phyloP scores from a whole-genome alignment of 1,284 basidiomycete genomes.

The Microbotryomycetes sp. region DNA sequence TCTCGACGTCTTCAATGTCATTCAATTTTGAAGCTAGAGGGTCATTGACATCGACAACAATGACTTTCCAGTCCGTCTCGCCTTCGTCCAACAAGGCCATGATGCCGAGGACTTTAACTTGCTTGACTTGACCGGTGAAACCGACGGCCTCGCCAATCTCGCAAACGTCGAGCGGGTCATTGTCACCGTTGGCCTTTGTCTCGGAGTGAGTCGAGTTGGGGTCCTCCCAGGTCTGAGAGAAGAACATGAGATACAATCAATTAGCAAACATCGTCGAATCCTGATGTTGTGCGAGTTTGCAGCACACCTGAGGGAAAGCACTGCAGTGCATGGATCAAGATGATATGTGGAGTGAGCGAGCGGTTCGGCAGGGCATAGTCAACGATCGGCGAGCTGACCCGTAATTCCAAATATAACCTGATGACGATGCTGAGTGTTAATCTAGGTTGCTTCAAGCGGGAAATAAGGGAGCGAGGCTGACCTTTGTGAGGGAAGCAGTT shows the following conservation, averaged over 20 bases:
- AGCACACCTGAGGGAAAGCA: conserved; percentile 78
- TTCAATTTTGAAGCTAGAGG: conserved; percentile 94
- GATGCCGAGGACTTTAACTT: conserved; percentile 99
- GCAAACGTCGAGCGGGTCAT: conserved; percentile 98
- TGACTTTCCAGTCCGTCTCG: conserved; percentile 98
- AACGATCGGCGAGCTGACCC: conserved; percentile 45
- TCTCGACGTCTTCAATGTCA: conserved; percentile 98
- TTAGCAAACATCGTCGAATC: too few relatives aligned
- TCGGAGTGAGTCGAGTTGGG: conserved; percentile 80
- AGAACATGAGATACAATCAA: background rate
- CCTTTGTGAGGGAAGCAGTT: conserved; percentile 99
- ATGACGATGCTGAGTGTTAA: too few relatives aligned
- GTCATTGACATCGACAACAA: conserved; percentile 94
- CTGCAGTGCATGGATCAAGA: conserved; percentile 26
- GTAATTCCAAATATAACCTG: conserved; percentile 78
- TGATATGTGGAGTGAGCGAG: background rate
- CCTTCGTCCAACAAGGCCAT: conserved; percentile 98
- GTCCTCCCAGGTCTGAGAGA: conserved; percentile 91
- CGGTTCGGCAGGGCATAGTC: background rate
- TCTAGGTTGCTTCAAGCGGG: too few relatives aligned
- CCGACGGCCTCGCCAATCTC: conserved; percentile 99
- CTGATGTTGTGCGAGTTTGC: background rate
- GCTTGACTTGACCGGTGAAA: conserved; percentile 96
- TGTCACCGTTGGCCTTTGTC: conserved; percentile 98
- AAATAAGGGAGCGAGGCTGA: conserved; percentile 49